A percentile compares a stretch with the other conserved stretches of the same genome.
Conservation (phyloP, 495 filamentous ascomycete species). For the Talaromyces liani region DNA sequence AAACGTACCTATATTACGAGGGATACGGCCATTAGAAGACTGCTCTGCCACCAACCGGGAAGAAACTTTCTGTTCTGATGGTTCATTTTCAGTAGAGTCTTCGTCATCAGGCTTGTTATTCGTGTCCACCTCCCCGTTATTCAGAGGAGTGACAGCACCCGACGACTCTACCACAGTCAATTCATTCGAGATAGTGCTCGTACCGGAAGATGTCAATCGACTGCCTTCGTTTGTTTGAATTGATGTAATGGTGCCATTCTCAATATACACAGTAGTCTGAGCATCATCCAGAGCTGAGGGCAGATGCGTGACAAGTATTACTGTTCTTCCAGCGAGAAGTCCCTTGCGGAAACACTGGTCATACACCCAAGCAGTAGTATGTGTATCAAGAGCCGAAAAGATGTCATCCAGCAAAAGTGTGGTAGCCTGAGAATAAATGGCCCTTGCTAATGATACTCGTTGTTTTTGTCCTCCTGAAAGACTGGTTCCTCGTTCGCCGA, state of each 20-base stretch:
- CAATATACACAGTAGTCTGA: constrained; percentile 31
- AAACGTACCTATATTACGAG: constrained; percentile 20
- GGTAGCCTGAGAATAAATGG: constrained; percentile 53
- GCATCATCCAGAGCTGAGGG: constrained; percentile 40
- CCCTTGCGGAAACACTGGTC: constrained; percentile 51
- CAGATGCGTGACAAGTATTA: constrained; percentile 60
- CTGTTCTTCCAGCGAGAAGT: constrained; percentile 47
- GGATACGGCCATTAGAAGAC: constrained; percentile 17
- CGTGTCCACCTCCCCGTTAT: background rate
- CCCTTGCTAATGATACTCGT: constrained; percentile 63
- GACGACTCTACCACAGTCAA: background rate
- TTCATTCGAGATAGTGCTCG: constrained; percentile 4
- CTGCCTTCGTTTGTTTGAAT: background rate
- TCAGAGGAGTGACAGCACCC: background rate
- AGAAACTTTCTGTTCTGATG: background rate
- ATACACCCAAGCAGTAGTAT: constrained; percentile 59
- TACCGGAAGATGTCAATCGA: constrained; percentile 1
- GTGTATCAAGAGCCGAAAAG: constrained; percentile 54
- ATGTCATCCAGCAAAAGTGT: constrained; percentile 56
- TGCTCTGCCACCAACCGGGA: constrained; percentile 10
- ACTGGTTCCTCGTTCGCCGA: constrained; percentile 57
- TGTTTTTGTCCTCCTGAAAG: constrained; percentile 65
- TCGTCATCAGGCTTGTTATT: background rate
- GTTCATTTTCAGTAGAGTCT: background rate
- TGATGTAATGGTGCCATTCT: constrained; percentile 26